Evolutionary conservation across 2,329 filamentous ascomycete genomes (phyloP).

Genomic region (Phaeosphaeria sp.): DNA sequence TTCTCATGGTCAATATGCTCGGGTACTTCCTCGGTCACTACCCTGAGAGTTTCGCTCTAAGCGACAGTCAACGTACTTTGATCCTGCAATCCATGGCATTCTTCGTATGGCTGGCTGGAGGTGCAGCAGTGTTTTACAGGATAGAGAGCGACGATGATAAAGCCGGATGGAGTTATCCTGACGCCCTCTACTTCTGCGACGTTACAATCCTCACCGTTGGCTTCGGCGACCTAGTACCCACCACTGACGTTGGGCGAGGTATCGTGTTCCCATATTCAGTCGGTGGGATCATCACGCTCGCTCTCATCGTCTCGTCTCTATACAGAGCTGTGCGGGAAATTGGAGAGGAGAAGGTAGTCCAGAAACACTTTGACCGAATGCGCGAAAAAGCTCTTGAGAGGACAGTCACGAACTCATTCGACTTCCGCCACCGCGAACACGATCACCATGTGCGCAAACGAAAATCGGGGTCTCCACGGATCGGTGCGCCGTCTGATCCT

Average conservation of each 20-base stretch:
- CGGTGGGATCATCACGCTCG: constrained; percentile 82
- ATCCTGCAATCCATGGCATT: constrained; percentile 91
- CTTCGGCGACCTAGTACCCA: constrained; percentile 63
- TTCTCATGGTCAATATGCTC: constrained; percentile 80
- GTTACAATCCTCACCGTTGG: constrained; percentile 52
- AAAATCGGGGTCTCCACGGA: constrained; percentile 18
- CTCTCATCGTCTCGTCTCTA: constrained; percentile 82
- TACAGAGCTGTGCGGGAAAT: constrained; percentile 69
- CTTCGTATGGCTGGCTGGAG: constrained; percentile 79
- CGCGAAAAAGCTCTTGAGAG: constrained; percentile 62
- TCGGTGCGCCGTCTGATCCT: constrained; percentile 34
- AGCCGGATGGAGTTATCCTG: constrained; percentile 72
- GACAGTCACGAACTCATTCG: constrained; percentile 60
- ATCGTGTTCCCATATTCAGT: constrained; percentile 85
- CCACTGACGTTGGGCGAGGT: constrained; percentile 66
- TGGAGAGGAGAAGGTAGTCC: constrained; percentile 67
- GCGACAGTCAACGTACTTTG: constrained; percentile 80
- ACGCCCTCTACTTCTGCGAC: constrained; percentile 63
- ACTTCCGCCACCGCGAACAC: constrained; percentile 50
- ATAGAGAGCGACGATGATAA: constrained; percentile 62
- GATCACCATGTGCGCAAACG: constrained; percentile 30
- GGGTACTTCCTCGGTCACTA: constrained; percentile 80
- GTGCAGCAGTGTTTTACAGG: constrained; percentile 75
- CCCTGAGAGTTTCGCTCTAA: constrained; percentile 77
- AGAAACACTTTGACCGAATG: constrained; percentile 63